Evolutionary conservation across 2,329 filamentous ascomycete species (phyloP).

Genomic region (Aureobasidium namibiae): DNA sequence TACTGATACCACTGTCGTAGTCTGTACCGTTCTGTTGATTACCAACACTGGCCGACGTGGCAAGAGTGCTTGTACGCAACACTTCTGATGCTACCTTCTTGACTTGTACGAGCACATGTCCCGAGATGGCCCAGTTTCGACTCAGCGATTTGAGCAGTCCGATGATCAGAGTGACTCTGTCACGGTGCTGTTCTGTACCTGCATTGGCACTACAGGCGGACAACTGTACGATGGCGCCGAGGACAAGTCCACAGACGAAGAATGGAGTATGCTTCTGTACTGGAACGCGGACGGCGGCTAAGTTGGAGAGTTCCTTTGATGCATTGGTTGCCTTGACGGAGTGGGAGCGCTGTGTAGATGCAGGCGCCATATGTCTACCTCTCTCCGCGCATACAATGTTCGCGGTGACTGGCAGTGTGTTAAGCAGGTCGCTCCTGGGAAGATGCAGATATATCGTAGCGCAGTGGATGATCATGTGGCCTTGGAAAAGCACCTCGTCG

Average conservation of each 20-base stretch:
- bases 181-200: constrained; percentile 60
- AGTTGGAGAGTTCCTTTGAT: constrained; percentile 66
- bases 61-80: background rate
- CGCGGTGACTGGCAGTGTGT: constrained; percentile 47
- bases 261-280: constrained; percentile 68
- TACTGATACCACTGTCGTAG: background rate
- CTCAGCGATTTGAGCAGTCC: constrained; percentile 63
- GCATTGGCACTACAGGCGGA: constrained; percentile 60
- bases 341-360: constrained; percentile 50
- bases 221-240: constrained; percentile 73
- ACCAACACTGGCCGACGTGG: background rate
- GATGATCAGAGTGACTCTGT: constrained; percentile 62
- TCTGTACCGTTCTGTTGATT: background rate
- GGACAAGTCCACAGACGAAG: constrained; percentile 71
- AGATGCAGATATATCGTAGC: constrained; percentile 68
- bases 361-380: constrained; percentile 45
- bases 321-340: constrained; percentile 74
- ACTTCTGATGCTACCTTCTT: constrained; percentile 53
- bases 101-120: constrained; percentile 62
- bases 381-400: constrained; percentile 31
- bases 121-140: constrained; percentile 64
- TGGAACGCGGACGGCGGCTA: constrained; percentile 65
- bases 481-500: constrained; percentile 89
- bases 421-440: constrained; percentile 65
- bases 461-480: constrained; percentile 65